phyloP scores from a whole-genome alignment of 2,329 filamentous ascomycete species.

The Thermomyces lanuginosus region DNA sequence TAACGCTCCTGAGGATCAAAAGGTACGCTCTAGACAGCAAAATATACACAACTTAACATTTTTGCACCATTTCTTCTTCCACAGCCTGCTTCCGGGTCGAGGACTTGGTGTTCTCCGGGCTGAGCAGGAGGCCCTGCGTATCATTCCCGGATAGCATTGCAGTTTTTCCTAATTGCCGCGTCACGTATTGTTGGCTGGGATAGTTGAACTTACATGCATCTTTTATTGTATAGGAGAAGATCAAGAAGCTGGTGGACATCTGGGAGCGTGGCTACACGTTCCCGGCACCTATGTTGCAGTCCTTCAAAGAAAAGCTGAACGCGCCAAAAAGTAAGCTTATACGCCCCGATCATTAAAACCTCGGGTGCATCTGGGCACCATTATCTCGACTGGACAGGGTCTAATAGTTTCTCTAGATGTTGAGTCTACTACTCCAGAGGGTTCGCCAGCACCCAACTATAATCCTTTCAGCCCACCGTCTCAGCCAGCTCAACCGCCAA shows the following conservation, averaged over 20 bases:
- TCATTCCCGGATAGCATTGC: no score
- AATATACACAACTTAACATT: conserved; percentile 8
- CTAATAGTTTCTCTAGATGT: conserved; percentile 32
- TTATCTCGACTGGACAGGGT: no score
- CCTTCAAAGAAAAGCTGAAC: conserved; percentile 67
- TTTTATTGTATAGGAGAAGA: conserved; percentile 63
- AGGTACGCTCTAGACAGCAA: conserved; percentile 53
- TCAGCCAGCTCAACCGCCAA: conserved; percentile 15
- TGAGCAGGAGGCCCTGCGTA: no score
- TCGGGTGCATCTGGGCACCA: neutral
- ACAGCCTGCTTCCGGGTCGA: conserved; percentile 13
- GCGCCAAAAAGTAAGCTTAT: conserved; percentile 49
- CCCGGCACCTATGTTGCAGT: conserved; percentile 58
- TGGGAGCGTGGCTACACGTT: conserved; percentile 96
- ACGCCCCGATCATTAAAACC: conserved; percentile 5
- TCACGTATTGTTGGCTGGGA: conserved; percentile 10
- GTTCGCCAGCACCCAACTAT: conserved; percentile 32
- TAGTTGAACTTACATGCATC: conserved; percentile 34
- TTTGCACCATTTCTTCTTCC: conserved; percentile 11
- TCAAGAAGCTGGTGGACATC: conserved; percentile 87
- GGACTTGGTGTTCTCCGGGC: conserved; percentile 14
- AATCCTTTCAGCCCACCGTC: conserved; percentile 25
- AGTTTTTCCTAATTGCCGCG: neutral
- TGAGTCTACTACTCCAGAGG: conserved; percentile 52
- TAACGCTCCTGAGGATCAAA: conserved; percentile 80